A percentile compares a stretch with the other conserved stretches of the same genome.
phyloP scores from a whole-genome alignment of 352 stramenopile species.

The Phytophthora cryptogea region DNA sequence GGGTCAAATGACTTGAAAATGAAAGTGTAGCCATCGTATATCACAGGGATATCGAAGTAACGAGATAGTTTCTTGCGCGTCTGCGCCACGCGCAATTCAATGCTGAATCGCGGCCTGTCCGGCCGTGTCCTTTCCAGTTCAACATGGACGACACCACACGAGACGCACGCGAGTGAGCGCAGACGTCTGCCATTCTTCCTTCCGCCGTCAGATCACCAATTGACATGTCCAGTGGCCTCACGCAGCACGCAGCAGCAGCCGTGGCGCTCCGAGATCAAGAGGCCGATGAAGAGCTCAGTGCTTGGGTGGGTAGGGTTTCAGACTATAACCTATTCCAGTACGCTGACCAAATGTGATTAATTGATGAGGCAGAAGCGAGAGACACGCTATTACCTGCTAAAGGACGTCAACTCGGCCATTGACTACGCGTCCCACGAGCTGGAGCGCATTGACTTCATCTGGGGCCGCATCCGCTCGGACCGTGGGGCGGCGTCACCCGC shows the following conservation, averaged over 20 bases:
- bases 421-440: conserved; percentile 63
- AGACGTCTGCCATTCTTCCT: conserved; percentile 11
- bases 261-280: conserved; percentile 25
- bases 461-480: conserved; percentile 76
- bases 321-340: conserved; percentile 8
- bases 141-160: conserved; percentile 13
- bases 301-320: conserved; percentile 42
- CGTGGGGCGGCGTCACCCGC: conserved; percentile 41
- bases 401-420: conserved; percentile 57
- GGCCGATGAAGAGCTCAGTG: conserved; percentile 41
- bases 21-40: neutral
- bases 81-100: neutral
- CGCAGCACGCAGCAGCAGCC: conserved; percentile 5
- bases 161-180: neutral
- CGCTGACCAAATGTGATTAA: neutral
- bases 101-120: conserved; percentile 4
- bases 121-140: conserved; percentile 15
- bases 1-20: neutral
- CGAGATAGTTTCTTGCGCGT: neutral
- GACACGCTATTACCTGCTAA: conserved; percentile 60
- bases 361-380: conserved; percentile 54
- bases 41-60: neutral
- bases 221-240: conserved; percentile 32
- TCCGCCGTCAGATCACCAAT: conserved; percentile 7
- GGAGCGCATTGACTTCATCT: conserved; percentile 84